phyloP scores from a whole-genome alignment of 306 rosid genomes.

The Citrullus mucosospermus region DNA sequence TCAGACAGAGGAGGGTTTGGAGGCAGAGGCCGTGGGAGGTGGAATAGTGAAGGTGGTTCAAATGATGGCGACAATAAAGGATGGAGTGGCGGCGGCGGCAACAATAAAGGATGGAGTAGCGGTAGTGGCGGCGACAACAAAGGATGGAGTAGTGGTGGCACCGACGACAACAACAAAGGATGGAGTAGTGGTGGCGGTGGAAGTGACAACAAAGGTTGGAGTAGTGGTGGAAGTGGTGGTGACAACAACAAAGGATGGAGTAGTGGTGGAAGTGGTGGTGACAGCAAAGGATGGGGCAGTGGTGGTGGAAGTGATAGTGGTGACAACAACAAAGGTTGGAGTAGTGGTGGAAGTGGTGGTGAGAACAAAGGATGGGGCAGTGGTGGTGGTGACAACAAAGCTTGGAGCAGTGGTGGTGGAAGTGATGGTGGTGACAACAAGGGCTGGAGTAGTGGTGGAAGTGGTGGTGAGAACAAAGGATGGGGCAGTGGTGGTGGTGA shows the following conservation, averaged over 20 bases:
- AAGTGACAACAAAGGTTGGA: slow-evolving; percentile 27
- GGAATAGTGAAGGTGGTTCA: slow-evolving; percentile 51
- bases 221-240: slow-evolving; percentile 16
- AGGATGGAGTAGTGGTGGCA: slow-evolving; percentile 31
- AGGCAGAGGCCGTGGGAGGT: slow-evolving; percentile 62
- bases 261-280: not conserved
- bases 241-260: slow-evolving; percentile 26
- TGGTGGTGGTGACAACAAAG: slow-evolving; percentile 9
- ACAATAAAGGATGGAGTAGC: slow-evolving; percentile 28
- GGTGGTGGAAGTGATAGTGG: slow-evolving; percentile 8
- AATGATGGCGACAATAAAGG: slow-evolving; percentile 23
- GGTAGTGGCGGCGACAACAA: slow-evolving; percentile 20
- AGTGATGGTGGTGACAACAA: slow-evolving; percentile 31
- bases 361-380: slow-evolving; percentile 26
- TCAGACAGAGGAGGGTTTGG: slow-evolving; percentile 39
- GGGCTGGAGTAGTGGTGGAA: slow-evolving; percentile 44
- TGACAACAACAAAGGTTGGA: slow-evolving; percentile 24
- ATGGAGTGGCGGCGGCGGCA: slow-evolving; percentile 23
- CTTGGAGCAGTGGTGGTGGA: slow-evolving; percentile 31
- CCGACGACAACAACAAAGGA: slow-evolving; percentile 19
- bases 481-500: slow-evolving; percentile 30
- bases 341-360: slow-evolving; percentile 8
- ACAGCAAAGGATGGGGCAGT: not conserved
- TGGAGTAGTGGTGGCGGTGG: slow-evolving; percentile 5
- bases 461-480: slow-evolving; percentile 33